phyloP scores from a whole-genome alignment of 2,329 filamentous ascomycete species.

The Talaromyces marneffei region DNA sequence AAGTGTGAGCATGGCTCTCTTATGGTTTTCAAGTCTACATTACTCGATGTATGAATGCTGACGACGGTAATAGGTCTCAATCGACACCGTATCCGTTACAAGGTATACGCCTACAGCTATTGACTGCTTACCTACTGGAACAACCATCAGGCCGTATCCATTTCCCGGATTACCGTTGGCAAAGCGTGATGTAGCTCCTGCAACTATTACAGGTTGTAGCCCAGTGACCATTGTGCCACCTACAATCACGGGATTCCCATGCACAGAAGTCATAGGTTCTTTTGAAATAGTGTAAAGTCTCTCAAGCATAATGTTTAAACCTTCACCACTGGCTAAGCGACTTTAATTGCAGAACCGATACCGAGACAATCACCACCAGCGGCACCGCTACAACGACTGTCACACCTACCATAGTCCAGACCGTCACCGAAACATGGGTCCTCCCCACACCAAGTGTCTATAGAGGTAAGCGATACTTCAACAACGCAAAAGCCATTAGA shows the following conservation, averaged over 20 bases:
- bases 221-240: constrained; percentile 4
- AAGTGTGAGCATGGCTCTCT: neutral
- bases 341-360: neutral
- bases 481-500: neutral
- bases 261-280: neutral
- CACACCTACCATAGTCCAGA: neutral
- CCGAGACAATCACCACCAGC: constrained; percentile 3
- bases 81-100: neutral
- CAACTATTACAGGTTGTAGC: neutral
- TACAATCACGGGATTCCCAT: neutral
- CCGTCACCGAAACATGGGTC: constrained; percentile 3
- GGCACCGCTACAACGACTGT: neutral
- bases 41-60: neutral
- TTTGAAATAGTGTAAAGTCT: constrained; percentile 1
- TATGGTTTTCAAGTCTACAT: too few relatives aligned
- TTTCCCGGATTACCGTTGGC: neutral
- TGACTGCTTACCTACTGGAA: constrained; percentile 2
- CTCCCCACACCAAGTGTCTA: constrained; percentile 4
- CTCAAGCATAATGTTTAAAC: neutral
- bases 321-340: neutral
- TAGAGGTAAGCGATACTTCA: neutral
- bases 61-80: neutral
- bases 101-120: neutral
- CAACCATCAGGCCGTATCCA: neutral
- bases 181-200: neutral